These are phyloP conservation scores for Herpetospermum pedunculosum DNA, from an alignment of 306 rosid species.

Conservation along the genomic window DNA sequence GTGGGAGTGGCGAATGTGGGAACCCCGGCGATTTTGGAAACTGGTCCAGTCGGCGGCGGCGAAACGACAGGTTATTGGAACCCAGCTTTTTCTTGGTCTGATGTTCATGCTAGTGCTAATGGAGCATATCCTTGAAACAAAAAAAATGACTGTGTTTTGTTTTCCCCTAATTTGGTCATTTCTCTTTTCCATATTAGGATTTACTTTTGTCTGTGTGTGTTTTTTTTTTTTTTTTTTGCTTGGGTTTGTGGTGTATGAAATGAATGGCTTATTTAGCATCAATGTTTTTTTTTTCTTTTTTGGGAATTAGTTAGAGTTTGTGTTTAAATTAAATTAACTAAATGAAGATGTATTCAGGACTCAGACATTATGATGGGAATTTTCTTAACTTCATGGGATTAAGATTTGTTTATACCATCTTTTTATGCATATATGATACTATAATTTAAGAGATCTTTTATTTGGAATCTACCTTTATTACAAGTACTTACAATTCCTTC, in stretches of 20 bases:
- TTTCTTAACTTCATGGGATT: not conserved
- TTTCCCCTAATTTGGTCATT: not conserved
- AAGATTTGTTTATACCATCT: not conserved
- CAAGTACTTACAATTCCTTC: not conserved
- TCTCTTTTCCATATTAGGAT: not conserved
- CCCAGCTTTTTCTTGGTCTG: constrained; percentile 62
- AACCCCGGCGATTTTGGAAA: constrained; percentile 42
- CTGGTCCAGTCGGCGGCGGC: constrained; percentile 41
- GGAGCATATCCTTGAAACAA: constrained; percentile 55
- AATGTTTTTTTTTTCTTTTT: not conserved
- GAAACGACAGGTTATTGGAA: constrained; percentile 79
- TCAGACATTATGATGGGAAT: not conserved
- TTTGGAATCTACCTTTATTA: not conserved
- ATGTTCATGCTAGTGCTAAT: constrained; percentile 73
- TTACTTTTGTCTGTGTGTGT: not conserved
- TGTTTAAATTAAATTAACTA: not conserved
- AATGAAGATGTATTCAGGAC: not conserved
- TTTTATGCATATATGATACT: not conserved
- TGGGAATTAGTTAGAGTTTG: not conserved
- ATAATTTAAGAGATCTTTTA: not conserved
- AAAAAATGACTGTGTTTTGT: not conserved
- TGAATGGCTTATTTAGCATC: constrained; percentile 14
- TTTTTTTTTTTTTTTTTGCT: not conserved
- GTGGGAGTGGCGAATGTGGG: constrained; percentile 33
- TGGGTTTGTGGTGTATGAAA: constrained; percentile 3